Conservation (phyloP, 176 grass and related monocot species). For the Pontederia paniculata region DNA sequence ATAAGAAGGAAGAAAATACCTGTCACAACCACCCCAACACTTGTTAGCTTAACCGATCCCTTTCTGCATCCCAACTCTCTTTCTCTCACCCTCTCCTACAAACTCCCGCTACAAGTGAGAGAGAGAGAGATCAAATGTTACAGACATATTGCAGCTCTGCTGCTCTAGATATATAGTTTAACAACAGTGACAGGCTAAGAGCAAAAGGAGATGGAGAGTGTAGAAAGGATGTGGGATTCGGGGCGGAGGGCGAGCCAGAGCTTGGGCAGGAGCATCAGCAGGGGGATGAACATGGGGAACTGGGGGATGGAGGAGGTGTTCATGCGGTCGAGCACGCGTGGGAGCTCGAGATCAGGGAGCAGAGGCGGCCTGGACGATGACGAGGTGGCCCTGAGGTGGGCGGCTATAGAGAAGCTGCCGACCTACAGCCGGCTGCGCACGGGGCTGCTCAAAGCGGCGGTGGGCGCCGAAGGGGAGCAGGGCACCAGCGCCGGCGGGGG, state of each 20-base stretch:
- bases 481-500: not conserved
- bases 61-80: no score
- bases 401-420: slow-evolving; percentile 72
- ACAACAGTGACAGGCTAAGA: no score
- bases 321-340: slow-evolving; percentile 15
- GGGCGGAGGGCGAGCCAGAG: slow-evolving; percentile 37
- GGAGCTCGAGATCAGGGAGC: slow-evolving; percentile 11
- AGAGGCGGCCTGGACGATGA: slow-evolving; percentile 33
- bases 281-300: slow-evolving; percentile 64
- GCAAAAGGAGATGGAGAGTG: slow-evolving; percentile 19
- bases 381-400: slow-evolving; percentile 89
- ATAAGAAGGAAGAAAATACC: no score
- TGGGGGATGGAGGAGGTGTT: slow-evolving; percentile 92
- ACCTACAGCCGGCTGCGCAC: slow-evolving; percentile 76
- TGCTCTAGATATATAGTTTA: no score
- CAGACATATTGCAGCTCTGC: no score
- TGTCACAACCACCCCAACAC: no score
- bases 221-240: slow-evolving; percentile 77
- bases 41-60: no score
- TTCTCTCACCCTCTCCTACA: no score
- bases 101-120: no score
- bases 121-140: no score
- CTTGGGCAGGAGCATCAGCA: slow-evolving; percentile 56
- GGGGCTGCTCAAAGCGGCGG: slow-evolving; percentile 38
- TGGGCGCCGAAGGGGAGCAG: not conserved